Conservation (phyloP, 139 green algal species). For the Diplosphaera chodatii region DNA sequence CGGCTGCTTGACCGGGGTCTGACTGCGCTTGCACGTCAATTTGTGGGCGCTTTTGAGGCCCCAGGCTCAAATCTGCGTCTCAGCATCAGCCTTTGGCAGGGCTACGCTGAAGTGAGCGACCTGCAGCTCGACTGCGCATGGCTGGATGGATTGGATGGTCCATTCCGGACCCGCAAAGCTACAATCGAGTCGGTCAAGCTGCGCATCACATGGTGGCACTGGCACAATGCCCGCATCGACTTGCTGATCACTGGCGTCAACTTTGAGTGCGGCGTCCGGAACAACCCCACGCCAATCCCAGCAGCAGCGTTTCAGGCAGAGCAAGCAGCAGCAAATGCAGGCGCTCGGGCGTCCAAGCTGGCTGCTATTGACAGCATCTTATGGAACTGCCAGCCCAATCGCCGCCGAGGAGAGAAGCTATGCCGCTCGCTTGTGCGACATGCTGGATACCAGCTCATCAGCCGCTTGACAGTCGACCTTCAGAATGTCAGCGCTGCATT, state of each 20-base stretch:
- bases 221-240: neutral
- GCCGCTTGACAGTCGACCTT: slow-evolving; percentile 1
- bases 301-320: neutral
- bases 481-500: slow-evolving; percentile 4
- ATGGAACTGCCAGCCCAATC: slow-evolving; percentile 2
- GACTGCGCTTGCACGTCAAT: neutral
- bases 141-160: neutral
- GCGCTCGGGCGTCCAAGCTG: slow-evolving; percentile 1
- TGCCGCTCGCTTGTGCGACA: neutral
- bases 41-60: neutral
- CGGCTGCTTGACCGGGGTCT: neutral
- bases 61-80: neutral
- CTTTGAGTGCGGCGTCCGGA: neutral
- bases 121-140: neutral
- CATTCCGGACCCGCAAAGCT: neutral
- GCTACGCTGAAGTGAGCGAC: neutral
- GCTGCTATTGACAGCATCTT: slow-evolving; percentile 9
- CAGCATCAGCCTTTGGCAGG: neutral
- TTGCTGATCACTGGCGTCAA: neutral
- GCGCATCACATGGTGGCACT: neutral
- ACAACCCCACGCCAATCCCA: neutral
- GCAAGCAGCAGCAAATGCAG: neutral
- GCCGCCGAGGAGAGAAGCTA: neutral
- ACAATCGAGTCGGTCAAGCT: neutral
- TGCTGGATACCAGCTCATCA: slow-evolving; percentile 3